phyloP scores from a whole-genome alignment of 2,329 filamentous ascomycete genomes.

The Claviceps sp. region DNA sequence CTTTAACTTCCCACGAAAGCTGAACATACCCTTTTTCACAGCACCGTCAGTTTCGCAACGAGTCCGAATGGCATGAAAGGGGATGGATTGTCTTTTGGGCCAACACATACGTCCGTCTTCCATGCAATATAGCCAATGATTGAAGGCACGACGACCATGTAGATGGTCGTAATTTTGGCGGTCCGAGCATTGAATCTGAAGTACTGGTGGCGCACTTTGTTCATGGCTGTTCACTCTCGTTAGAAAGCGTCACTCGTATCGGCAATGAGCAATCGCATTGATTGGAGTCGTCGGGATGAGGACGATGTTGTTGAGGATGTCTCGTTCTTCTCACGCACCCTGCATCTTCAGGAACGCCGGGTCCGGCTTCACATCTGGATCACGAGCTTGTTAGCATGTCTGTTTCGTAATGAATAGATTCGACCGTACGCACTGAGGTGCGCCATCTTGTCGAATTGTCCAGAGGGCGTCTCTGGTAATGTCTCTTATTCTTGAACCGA shows the following conservation, averaged over 20 bases:
- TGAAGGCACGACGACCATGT: conserved; percentile 58
- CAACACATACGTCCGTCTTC: conserved; percentile 68
- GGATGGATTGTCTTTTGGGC: background rate
- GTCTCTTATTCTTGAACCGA: conserved; percentile 4
- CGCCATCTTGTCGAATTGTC: conserved; percentile 21
- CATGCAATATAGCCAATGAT: conserved; percentile 61
- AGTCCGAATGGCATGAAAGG: background rate
- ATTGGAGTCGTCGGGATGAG: background rate
- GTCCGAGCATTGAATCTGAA: conserved; percentile 88
- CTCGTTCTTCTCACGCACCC: conserved; percentile 17
- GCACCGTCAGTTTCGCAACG: conserved; percentile 10
- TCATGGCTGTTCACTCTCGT: conserved; percentile 51
- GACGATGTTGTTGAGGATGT: background rate
- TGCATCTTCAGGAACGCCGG: conserved; percentile 28
- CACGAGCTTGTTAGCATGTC: conserved; percentile 14
- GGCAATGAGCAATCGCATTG: background rate
- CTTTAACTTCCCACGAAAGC: conserved; percentile 75
- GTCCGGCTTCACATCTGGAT: conserved; percentile 27
- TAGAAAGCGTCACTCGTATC: conserved; percentile 8
- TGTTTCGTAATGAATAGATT: background rate
- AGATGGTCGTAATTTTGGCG: conserved; percentile 66
- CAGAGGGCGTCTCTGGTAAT: conserved; percentile 13
- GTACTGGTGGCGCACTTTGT: conserved; percentile 76
- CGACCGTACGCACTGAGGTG: conserved; percentile 21
- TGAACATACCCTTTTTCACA: conserved; percentile 59